These are phyloP conservation scores for Tetramitus jugosus DNA, from an alignment of 208 protist genomes.

Conservation along the genomic window DNA sequence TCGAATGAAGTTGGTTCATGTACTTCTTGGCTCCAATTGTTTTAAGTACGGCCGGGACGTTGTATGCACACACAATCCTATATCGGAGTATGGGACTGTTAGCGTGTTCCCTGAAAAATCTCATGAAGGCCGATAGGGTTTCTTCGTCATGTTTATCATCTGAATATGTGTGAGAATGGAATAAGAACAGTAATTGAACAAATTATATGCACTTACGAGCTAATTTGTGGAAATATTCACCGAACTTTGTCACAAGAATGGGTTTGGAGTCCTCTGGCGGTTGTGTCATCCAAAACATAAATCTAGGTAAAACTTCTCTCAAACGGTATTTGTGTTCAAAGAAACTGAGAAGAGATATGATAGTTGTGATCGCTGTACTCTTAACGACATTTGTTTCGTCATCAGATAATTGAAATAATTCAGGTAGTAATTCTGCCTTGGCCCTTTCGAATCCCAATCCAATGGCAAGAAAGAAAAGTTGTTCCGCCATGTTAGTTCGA, in stretches of 20 bases:
- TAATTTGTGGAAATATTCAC: conserved; percentile 3
- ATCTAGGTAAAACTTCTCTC: background rate
- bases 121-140: too few species aligned
- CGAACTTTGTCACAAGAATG: background rate
- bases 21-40: background rate
- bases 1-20: background rate
- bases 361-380: background rate
- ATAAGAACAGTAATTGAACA: too few species aligned
- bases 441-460: conserved; percentile 9
- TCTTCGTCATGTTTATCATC: too few species aligned
- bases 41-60: background rate
- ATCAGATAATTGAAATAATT: background rate
- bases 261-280: background rate
- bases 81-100: background rate
- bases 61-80: background rate
- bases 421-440: background rate
- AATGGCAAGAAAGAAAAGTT: background rate
- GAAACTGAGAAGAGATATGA: background rate
- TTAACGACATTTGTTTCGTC: conserved; percentile 1
- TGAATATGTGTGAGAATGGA: too few species aligned
- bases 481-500: conserved; percentile 2
- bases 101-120: background rate
- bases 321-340: conserved; percentile 1
- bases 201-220: too few species aligned
- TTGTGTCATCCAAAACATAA: background rate